Percentiles rank a stretch among this genome's conserved stretches.
phyloP scores from a whole-genome alignment of 768 basidiomycete species.

The Amanita polypyramis region DNA sequence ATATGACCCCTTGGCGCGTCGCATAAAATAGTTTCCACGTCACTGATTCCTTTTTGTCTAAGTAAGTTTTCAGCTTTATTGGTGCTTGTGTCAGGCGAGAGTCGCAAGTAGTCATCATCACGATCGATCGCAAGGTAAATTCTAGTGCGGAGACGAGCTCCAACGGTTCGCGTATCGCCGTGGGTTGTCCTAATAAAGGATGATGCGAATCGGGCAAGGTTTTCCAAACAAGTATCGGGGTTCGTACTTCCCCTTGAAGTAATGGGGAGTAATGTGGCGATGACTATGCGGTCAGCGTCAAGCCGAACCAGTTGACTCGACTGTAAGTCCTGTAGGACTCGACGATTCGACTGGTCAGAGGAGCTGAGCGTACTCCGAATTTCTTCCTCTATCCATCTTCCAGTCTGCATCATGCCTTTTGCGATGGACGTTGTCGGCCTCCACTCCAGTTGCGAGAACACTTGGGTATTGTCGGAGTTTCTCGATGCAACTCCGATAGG shows the following conservation, averaged over 20 bases:
- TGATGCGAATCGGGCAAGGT: constrained; percentile 30
- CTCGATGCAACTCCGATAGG: constrained; percentile 39
- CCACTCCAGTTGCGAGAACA: constrained; percentile 27
- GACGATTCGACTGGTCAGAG: neutral
- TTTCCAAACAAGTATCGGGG: constrained; percentile 27
- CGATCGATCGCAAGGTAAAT: constrained; percentile 46
- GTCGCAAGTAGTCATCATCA: constrained; percentile 31
- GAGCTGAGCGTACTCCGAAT: constrained; percentile 13
- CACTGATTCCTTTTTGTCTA: constrained; percentile 22
- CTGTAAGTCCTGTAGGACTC: constrained; percentile 15
- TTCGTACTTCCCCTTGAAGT: constrained; percentile 34
- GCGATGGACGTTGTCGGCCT: constrained; percentile 26
- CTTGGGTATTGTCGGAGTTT: constrained; percentile 39
- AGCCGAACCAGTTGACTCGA: constrained; percentile 31
- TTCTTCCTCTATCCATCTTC: constrained; percentile 34
- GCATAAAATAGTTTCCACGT: constrained; percentile 27
- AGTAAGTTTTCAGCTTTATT: constrained; percentile 29
- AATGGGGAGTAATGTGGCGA: constrained; percentile 48
- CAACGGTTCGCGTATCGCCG: constrained; percentile 25
- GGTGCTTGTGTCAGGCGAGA: constrained; percentile 8
- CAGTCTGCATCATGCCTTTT: constrained; percentile 37
- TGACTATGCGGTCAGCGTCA: constrained; percentile 20
- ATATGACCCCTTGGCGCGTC: constrained; percentile 31
- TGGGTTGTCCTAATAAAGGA: constrained; percentile 37
- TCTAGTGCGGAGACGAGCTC: constrained; percentile 22